A percentile compares a stretch with the other conserved stretches of the same genome.
phyloP scores from a whole-genome alignment of 2,329 filamentous ascomycete genomes.

The Aotearoamyces nothofagi region DNA sequence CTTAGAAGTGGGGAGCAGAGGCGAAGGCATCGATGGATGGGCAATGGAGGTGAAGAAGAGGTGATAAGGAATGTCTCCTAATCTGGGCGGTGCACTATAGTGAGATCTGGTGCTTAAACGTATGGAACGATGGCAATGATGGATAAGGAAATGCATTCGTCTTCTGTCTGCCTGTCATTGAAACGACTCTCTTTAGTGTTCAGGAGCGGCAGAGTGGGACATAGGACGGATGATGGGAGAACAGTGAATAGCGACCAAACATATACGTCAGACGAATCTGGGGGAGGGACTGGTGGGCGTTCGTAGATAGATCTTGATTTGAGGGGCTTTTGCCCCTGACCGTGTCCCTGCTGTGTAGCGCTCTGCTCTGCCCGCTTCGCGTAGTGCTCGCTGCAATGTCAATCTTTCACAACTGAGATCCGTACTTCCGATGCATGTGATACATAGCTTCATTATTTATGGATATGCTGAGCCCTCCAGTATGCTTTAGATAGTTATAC shows the following conservation, averaged over 20 bases:
- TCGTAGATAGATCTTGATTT: slow-evolving; percentile 2
- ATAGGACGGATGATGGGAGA: too few relatives aligned
- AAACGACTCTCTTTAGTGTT: too few relatives aligned
- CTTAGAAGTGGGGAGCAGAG: slow-evolving; percentile 64
- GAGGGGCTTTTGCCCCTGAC: slow-evolving; percentile 1
- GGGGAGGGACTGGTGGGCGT: slow-evolving; percentile 1
- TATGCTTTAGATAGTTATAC: too few relatives aligned
- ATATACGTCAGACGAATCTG: too few relatives aligned
- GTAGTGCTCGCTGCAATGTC: background rate
- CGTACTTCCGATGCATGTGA: background rate
- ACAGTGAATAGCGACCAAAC: too few relatives aligned
- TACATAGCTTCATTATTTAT: too few relatives aligned
- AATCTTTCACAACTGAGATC: background rate
- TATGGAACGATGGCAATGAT: background rate
- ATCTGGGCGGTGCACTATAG: too few relatives aligned
- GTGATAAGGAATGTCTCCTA: slow-evolving; percentile 21
- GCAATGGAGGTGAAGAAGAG: slow-evolving; percentile 75
- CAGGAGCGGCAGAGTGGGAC: too few relatives aligned
- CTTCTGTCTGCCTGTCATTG: background rate
- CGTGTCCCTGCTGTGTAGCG: too few relatives aligned
- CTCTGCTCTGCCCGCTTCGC: too few relatives aligned
- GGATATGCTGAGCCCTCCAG: too few relatives aligned
- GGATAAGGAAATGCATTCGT: background rate
- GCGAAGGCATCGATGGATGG: slow-evolving; percentile 93
- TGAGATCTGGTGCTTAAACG: too few relatives aligned